Evolutionary conservation across 805 yeast genomes (phyloP).

Genomic region (Wickerhamomyces canadensis): DNA sequence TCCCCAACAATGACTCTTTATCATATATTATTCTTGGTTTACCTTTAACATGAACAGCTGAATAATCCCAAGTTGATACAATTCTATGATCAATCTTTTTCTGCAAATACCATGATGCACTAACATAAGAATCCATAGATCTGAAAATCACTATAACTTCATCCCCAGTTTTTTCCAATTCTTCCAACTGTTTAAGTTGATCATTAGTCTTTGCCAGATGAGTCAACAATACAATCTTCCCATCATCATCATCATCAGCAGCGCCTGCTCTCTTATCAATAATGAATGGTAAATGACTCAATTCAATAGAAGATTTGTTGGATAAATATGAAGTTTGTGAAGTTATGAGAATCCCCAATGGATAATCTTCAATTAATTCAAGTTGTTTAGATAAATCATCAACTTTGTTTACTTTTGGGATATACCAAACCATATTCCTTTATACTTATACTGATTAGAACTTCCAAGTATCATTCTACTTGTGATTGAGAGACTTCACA

Average conservation of each 20-base stretch:
- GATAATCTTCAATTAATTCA: conserved; percentile 38
- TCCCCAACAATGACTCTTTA: conserved; percentile 38
- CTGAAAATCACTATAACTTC: conserved; percentile 48
- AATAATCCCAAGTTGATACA: conserved; percentile 72
- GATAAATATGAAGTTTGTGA: conserved; percentile 12
- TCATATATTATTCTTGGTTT: conserved; percentile 40
- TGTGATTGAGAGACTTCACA: too few species aligned
- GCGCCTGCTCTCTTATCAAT: conserved; percentile 30
- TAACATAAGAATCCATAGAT: conserved; percentile 44
- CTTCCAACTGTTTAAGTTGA: conserved; percentile 39
- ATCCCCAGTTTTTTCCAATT: conserved; percentile 23
- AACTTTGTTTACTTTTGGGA: conserved; percentile 23
- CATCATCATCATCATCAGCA: too few species aligned
- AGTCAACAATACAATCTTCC: conserved; percentile 44
- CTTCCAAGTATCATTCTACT: too few species aligned
- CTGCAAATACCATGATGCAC: conserved; percentile 55
- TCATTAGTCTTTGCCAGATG: conserved; percentile 51
- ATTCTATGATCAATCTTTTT: conserved; percentile 52
- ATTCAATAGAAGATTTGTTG: conserved; percentile 33
- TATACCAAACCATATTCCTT: conserved; percentile 21
- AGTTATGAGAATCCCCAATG: conserved; percentile 48
- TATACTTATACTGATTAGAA: too few species aligned
- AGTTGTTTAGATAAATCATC: conserved; percentile 33
- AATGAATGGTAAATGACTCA: conserved; percentile 54
- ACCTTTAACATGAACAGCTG: conserved; percentile 52